A percentile compares a stretch with the other conserved stretches of the same genome.
phyloP scores from a whole-genome alignment of 75 land plant genomes.

The Azolla pinnata region DNA sequence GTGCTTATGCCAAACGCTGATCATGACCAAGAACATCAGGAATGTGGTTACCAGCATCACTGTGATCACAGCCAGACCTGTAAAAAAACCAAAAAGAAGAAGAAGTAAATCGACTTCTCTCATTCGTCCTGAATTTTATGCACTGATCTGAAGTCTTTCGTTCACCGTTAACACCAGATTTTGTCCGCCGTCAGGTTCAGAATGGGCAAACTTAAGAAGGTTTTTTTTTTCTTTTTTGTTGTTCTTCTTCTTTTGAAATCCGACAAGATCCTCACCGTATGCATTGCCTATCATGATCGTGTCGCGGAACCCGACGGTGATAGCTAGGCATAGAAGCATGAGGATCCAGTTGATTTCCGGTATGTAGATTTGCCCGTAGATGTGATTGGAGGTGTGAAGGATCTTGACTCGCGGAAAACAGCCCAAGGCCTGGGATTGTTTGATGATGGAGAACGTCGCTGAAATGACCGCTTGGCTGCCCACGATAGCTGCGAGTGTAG shows the following conservation, averaged over 20 bases:
- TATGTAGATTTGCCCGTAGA: conserved; percentile 73
- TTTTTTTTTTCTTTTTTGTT: too few relatives aligned
- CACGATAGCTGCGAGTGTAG: conserved; percentile 62
- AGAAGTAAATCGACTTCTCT: too few relatives aligned
- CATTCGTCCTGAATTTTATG: too few relatives aligned
- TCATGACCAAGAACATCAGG: conserved; percentile 56
- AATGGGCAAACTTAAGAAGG: too few relatives aligned
- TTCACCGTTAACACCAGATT: too few relatives aligned
- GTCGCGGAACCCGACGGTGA: conserved; percentile 66
- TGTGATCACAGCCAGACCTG: conserved; percentile 75
- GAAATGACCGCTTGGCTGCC: conserved; percentile 85
- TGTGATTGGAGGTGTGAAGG: conserved; percentile 66
- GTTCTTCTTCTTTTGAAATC: too few relatives aligned
- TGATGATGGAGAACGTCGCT: conserved; percentile 75
- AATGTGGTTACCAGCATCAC: conserved; percentile 82
- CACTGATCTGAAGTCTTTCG: too few relatives aligned
- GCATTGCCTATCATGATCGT: conserved; percentile 63
- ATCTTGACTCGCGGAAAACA: conserved; percentile 75
- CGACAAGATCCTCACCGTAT: too few relatives aligned
- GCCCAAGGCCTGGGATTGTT: conserved; percentile 57
- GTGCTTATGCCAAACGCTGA: conserved; percentile 54
- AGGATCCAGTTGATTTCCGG: conserved; percentile 78
- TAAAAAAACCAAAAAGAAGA: conserved; percentile 7
- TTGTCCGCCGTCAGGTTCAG: too few relatives aligned
- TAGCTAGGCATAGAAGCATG: conserved; percentile 57